Percentiles rank a stretch among this genome's conserved stretches.
Evolutionary conservation across 257 asterid species (phyloP).

Genomic region (Solanum pinnatisectum): DNA sequence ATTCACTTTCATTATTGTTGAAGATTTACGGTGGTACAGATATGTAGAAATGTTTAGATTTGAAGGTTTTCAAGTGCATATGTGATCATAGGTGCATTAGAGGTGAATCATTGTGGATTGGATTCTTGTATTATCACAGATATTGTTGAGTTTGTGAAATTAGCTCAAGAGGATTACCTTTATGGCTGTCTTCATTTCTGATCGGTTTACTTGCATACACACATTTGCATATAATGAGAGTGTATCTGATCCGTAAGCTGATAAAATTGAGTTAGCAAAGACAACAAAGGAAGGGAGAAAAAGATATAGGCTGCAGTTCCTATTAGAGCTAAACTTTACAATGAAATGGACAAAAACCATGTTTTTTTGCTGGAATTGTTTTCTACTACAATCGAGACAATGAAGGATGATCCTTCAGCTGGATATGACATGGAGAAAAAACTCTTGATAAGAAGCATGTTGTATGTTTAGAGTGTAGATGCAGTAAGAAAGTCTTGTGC

Average conservation of each 20-base stretch:
- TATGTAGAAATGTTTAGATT: not conserved
- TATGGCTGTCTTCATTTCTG: slow-evolving; percentile 90
- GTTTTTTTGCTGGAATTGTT: slow-evolving; percentile 56
- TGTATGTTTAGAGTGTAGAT: slow-evolving; percentile 50
- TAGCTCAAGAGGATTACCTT: slow-evolving; percentile 14
- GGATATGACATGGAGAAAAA: slow-evolving; percentile 40
- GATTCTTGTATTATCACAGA: slow-evolving; percentile 21
- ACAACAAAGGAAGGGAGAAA: slow-evolving; percentile 69
- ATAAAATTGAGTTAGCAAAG: slow-evolving; percentile 70
- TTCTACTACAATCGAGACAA: slow-evolving; percentile 78
- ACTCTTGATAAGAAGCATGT: slow-evolving; percentile 42
- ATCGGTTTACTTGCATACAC: slow-evolving; percentile 57
- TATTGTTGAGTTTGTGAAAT: not conserved
- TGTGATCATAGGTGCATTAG: not conserved
- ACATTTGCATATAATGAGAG: slow-evolving; percentile 86
- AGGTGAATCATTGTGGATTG: slow-evolving; percentile 28
- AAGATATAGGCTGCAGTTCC: slow-evolving; percentile 24
- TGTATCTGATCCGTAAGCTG: slow-evolving; percentile 57
- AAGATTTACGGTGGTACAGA: not conserved
- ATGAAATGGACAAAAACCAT: slow-evolving; percentile 45
- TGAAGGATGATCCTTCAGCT: slow-evolving; percentile 59
- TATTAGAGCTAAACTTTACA: slow-evolving; percentile 31
- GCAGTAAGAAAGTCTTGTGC: slow-evolving; percentile 55
- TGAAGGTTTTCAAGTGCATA: not conserved
- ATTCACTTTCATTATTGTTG: too few species aligned